Conservation (phyloP, 2,329 filamentous ascomycete species). For the Paraphoma sp. region DNA sequence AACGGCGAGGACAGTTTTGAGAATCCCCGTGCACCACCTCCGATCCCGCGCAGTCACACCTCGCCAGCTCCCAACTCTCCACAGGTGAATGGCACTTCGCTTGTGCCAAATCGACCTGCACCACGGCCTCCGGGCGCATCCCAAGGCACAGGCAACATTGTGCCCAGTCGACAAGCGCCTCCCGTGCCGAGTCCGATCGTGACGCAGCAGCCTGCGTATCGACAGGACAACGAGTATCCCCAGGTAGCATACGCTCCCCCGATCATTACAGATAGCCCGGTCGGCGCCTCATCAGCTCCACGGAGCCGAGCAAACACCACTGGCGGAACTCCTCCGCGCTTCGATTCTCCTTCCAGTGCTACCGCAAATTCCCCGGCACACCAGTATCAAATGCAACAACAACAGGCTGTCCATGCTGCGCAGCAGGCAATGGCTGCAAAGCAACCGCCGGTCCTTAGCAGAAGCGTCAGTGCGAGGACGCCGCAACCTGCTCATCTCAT, state of each 20-base stretch:
- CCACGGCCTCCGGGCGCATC: slow-evolving; percentile 77
- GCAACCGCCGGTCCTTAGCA: slow-evolving; percentile 65
- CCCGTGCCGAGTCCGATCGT: slow-evolving; percentile 58
- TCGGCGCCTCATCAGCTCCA: slow-evolving; percentile 43
- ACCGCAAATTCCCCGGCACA: slow-evolving; percentile 49
- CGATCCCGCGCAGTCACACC: slow-evolving; percentile 67
- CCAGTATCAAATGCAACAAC: slow-evolving; percentile 79
- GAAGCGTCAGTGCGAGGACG: slow-evolving; percentile 73
- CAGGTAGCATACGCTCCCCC: slow-evolving; percentile 53
- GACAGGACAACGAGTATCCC: slow-evolving; percentile 50
- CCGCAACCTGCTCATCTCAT: slow-evolving; percentile 40
- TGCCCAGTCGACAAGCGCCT: slow-evolving; percentile 64
- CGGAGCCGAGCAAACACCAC: slow-evolving; percentile 55
- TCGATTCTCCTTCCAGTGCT: slow-evolving; percentile 56
- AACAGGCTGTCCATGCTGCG: slow-evolving; percentile 80
- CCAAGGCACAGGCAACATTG: slow-evolving; percentile 53
- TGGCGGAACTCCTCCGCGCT: slow-evolving; percentile 42
- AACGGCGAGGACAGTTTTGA: slow-evolving; percentile 95
- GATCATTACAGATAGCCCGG: slow-evolving; percentile 46
- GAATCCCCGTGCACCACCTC: slow-evolving; percentile 91
- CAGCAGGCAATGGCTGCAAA: slow-evolving; percentile 77
- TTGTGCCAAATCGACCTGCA: slow-evolving; percentile 83
- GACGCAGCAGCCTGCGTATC: slow-evolving; percentile 34
- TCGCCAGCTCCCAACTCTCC: slow-evolving; percentile 51
- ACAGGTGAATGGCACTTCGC: slow-evolving; percentile 51